A percentile compares a stretch with the other conserved stretches of the same genome.
Conservation (phyloP, 129 eudicot species). For the Saposhnikovia divaricata region DNA sequence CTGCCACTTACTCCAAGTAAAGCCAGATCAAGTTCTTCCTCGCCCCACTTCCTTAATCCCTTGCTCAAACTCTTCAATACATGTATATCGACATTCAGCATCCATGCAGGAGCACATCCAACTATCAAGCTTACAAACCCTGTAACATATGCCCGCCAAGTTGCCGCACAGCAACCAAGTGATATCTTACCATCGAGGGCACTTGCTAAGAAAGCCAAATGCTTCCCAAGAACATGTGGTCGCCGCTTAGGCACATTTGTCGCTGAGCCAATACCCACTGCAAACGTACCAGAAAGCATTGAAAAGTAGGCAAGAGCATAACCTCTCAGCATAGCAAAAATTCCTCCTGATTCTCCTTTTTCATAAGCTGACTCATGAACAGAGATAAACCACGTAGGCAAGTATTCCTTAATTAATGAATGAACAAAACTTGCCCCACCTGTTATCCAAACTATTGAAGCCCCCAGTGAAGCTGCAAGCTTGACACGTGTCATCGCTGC, state of each 20-base stretch:
- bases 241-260: conserved; percentile 39
- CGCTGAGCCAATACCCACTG: conserved; percentile 64
- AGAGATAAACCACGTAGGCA: conserved; percentile 88
- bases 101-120: conserved; percentile 65
- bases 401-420: conserved; percentile 53
- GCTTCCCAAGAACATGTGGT: conserved; percentile 40
- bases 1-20: conserved; percentile 68
- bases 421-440: conserved; percentile 61
- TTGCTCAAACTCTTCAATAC: conserved; percentile 68
- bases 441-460: conserved; percentile 72
- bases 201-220: conserved; percentile 60
- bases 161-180: conserved; percentile 72
- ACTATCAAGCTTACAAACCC: conserved; percentile 80
- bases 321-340: conserved; percentile 64
- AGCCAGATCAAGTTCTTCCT: conserved; percentile 77
- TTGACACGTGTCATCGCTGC: conserved; percentile 74
- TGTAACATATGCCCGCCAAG: conserved; percentile 79
- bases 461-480: conserved; percentile 75
- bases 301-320: conserved; percentile 79
- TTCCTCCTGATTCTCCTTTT: conserved; percentile 45
- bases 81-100: conserved; percentile 60
- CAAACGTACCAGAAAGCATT: conserved; percentile 60
- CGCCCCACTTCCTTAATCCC: conserved; percentile 72
- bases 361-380: conserved; percentile 31
- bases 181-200: conserved; percentile 83